Percentiles rank a stretch among this genome's conserved stretches.
phyloP scores from a whole-genome alignment of 2,329 filamentous ascomycete genomes.

The Aspergillus unguis region DNA sequence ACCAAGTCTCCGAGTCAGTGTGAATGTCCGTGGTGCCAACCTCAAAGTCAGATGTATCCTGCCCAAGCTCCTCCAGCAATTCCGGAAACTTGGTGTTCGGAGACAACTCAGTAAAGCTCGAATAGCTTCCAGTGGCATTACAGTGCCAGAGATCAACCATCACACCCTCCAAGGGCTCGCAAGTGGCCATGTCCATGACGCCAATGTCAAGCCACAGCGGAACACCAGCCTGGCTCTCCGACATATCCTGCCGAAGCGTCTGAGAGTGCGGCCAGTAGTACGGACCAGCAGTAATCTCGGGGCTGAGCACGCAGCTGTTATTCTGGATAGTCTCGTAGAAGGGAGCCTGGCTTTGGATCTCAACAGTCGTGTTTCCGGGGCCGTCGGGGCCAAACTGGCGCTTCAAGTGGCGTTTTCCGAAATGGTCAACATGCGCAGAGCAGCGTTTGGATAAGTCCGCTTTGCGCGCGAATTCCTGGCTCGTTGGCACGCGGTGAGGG shows the following conservation, averaged over 20 bases:
- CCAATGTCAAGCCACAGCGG: constrained; percentile 43
- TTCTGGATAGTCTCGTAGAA: neutral
- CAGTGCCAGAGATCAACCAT: constrained; percentile 45
- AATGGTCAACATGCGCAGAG: too few species aligned
- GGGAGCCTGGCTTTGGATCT: neutral
- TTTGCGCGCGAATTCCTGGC: too few species aligned
- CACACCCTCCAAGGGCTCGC: constrained; percentile 34
- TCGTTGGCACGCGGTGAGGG: too few species aligned
- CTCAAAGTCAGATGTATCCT: constrained; percentile 26
- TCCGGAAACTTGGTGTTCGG: constrained; percentile 29
- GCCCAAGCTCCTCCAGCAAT: constrained; percentile 25
- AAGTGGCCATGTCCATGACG: constrained; percentile 43
- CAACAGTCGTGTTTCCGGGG: too few species aligned
- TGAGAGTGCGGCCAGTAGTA: constrained; percentile 38
- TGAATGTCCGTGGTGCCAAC: constrained; percentile 19
- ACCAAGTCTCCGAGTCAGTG: constrained; percentile 35
- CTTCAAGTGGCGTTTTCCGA: too few species aligned
- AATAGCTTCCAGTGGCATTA: constrained; percentile 44
- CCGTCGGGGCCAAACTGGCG: too few species aligned
- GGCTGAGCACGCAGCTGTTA: constrained; percentile 33
- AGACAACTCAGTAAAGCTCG: constrained; percentile 13
- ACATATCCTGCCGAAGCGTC: constrained; percentile 39
- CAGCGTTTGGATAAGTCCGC: too few species aligned
- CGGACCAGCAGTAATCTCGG: constrained; percentile 38
- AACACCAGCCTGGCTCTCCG: constrained; percentile 36